Base-by-base conservation (phyloP, 352 stramenopile species). In the Globisporangium barbulae region DNA sequence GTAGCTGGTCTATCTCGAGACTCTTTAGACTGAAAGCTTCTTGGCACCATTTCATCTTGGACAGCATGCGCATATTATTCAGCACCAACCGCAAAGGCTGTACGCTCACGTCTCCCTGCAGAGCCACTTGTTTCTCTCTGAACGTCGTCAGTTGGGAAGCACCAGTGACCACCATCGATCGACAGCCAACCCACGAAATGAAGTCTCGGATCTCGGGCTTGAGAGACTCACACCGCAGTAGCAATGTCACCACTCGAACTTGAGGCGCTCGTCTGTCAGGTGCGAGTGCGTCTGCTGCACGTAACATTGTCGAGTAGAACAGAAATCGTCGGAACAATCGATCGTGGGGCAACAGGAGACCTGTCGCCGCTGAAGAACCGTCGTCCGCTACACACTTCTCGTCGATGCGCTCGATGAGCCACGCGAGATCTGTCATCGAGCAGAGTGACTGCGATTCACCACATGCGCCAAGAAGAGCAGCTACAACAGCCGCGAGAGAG, bases 321-420 rank as follows among this genome's bases (percentile, higher is more conserved):
- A 68, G 22, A 53, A 47, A 39, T n/a, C 61, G 35, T 28, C 44
- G 37, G 1, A 61, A 7, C 21, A 60, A 13, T 3, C n/a, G 52
- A 7, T 54, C 42, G 17, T 37, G 17, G 31, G 31, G 31, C n/a
- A 13, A 17, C 12, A 57, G 15, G 2, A 45, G 12, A 22, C 17
- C 35, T 58, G 19, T 30, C 12, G 6, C 12, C 8, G 2, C 12
- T 19, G 45, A 31, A n/a, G 2, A 2, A 1, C 25, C 17, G 17
- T 25, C 37, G 33, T 6, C 49, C 33, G 4, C 19, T 1, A 25
- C 10, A 13, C 39, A 56, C 42, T 44, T 48, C 2, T 37, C 47
- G 28, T 67, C 61, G 31, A 67, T 57, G 31, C 21, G 42, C 44
- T 62, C 53, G 10, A 67, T 37, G 15, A 67, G 53, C 2, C 13